A percentile compares a stretch with the other conserved stretches of the same genome.
Evolutionary conservation across 2,329 filamentous ascomycete species (phyloP).

Genomic region (Aspergillus sergii): DNA sequence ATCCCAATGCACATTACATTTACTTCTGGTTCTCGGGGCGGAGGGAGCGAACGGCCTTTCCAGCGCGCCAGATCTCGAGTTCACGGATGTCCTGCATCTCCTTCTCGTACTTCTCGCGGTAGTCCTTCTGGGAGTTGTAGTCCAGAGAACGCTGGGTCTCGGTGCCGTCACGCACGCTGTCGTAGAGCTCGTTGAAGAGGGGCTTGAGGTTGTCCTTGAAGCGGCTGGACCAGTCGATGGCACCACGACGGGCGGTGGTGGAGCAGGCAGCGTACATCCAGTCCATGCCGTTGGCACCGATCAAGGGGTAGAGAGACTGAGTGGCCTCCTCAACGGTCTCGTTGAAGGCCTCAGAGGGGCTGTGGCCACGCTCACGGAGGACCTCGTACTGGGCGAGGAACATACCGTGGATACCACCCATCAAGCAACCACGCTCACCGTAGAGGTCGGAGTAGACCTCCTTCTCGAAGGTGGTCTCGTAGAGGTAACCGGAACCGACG

Average conservation of each 20-base stretch:
- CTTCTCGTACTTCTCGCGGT: conserved; percentile 94
- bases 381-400: conserved; percentile 99
- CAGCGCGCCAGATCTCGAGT: conserved; percentile 98
- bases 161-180: conserved; percentile 83
- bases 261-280: conserved; percentile 99
- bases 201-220: conserved; percentile 99
- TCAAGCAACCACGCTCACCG: conserved; percentile 99
- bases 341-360: conserved; percentile 98
- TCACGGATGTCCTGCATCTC: conserved; percentile 99
- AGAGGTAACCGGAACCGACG: conserved; percentile 96
- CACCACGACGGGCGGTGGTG: conserved; percentile 95
- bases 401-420: conserved; percentile 99
- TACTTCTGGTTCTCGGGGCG: conserved; percentile 87
- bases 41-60: conserved; percentile 89
- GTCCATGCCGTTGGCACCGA: conserved; percentile 98
- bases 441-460: conserved; percentile 99
- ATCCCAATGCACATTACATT: conserved; percentile 35
- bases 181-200: conserved; percentile 96
- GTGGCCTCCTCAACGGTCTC: conserved; percentile 99
- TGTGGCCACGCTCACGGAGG: conserved; percentile 97
- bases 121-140: conserved; percentile 94
- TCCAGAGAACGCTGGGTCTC: conserved; percentile 97
- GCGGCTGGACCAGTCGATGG: conserved; percentile 95
- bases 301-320: conserved; percentile 95
- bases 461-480: conserved; percentile 99